Base-by-base conservation (phyloP, 140 eudicot genomes). In the Flaveria floridana region DNA sequence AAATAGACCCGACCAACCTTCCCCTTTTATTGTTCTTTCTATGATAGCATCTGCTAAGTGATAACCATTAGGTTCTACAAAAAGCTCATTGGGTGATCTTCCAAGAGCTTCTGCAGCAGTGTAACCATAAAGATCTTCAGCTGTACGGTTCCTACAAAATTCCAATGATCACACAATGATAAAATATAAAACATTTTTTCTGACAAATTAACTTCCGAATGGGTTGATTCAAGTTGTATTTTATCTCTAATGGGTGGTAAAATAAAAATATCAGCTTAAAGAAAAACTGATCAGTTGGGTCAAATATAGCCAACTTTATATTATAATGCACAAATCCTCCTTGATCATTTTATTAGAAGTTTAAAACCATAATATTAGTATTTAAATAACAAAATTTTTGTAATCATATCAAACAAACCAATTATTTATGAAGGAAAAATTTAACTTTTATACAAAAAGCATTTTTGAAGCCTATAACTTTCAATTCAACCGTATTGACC, bases 121-220 rank as follows among this genome's bases (percentile, higher is more conserved):
- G 79, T 85, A 85, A 59, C 99, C 99, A 72, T 95, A 95, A 8
- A 95, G 87, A 42, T 82, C 75, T 81, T 91, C 99, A 51, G 99
- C 97, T 71, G 82, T 84, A 65, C 83, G 86, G 48, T 91, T 95
- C 99, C 99, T 95, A 84, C 85, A 85, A 15, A 56, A 52, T 57
- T 55, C 13, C 59, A 52, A 4, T 23, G 41, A 46, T 67, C 63
- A 28, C 41, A 74, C 19, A 4, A 39, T 68, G 39, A 71, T 41
- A 63, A 57, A 78, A 71, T 12, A n/a, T 26, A 14, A 16, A 8
- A 57, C 62, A 61, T 56, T 4, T 42, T 77, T 26, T 47, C 19
- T 20, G 12, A 19, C 21, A 8, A 11, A 16, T 55, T 30, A n/a
- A 48, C 63, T 51, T 71, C 7, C 6, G 11, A n/a, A 65, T 16